Percentiles rank a stretch among this genome's conserved stretches.
Conservation (phyloP, 1,139 yeast genomes). For the Debaryomyces coudertii region DNA sequence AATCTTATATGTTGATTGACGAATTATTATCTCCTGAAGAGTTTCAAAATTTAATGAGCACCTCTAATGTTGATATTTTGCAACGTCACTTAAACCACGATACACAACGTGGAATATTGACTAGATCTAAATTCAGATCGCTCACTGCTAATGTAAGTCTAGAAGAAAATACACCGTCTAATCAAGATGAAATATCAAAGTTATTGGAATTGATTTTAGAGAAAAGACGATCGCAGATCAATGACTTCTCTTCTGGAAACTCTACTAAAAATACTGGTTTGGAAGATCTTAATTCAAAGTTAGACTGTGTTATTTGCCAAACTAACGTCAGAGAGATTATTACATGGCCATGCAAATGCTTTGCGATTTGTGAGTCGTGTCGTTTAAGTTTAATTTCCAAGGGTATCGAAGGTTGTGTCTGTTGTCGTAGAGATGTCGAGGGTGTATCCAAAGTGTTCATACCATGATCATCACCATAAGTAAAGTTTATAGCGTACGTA, state of each 20-base stretch:
- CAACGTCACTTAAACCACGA: slow-evolving; percentile 37
- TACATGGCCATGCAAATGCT: slow-evolving; percentile 92
- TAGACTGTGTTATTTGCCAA: slow-evolving; percentile 82
- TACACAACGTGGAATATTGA: slow-evolving; percentile 29
- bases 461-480: slow-evolving; percentile 35
- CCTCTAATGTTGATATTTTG: slow-evolving; percentile 30
- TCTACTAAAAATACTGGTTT: slow-evolving; percentile 7
- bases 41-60: slow-evolving; percentile 31
- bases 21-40: slow-evolving; percentile 39
- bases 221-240: slow-evolving; percentile 14
- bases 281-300: slow-evolving; percentile 22
- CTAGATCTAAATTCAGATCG: slow-evolving; percentile 44
- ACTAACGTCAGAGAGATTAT: slow-evolving; percentile 72
- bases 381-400: slow-evolving; percentile 74
- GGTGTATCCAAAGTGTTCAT: slow-evolving; percentile 54
- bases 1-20: slow-evolving; percentile 18
- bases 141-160: slow-evolving; percentile 12
- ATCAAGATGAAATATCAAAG: slow-evolving; percentile 27
- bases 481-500: neutral
- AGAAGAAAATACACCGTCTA: neutral
- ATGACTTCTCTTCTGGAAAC: slow-evolving; percentile 8
- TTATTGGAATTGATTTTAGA: slow-evolving; percentile 28
- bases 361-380: slow-evolving; percentile 85
- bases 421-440: slow-evolving; percentile 77
- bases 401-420: slow-evolving; percentile 79